These are phyloP conservation scores for Phylloboletellus chloephorus DNA, from an alignment of 1,284 basidiomycete genomes.

Conservation along the genomic window DNA sequence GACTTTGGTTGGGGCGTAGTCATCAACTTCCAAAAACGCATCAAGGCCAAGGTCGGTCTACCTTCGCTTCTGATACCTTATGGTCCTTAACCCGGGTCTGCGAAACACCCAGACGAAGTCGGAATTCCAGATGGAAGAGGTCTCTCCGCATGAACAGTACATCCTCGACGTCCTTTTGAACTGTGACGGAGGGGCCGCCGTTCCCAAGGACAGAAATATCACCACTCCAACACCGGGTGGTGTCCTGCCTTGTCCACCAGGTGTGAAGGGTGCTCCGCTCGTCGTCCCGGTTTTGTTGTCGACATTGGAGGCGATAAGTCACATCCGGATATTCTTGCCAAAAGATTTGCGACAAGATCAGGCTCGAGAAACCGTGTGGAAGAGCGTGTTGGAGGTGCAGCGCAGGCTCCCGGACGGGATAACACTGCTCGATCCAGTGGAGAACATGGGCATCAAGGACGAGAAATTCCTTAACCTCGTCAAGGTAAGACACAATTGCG, in stretches of 20 bases:
- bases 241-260: constrained; percentile 67
- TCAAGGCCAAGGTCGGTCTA: constrained; percentile 59
- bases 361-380: constrained; percentile 81
- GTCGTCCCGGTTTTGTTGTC: constrained; percentile 89
- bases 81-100: neutral
- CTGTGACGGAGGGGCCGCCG: constrained; percentile 61
- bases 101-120: constrained; percentile 20
- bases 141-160: constrained; percentile 85
- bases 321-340: constrained; percentile 83
- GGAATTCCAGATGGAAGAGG: constrained; percentile 48
- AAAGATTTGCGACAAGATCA: constrained; percentile 82
- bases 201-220: constrained; percentile 59
- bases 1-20: constrained; percentile 98
- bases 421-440: constrained; percentile 83
- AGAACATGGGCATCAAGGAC: constrained; percentile 96
- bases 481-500: constrained; percentile 48
- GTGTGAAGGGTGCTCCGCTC: constrained; percentile 75
- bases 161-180: constrained; percentile 91
- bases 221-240: constrained; percentile 58
- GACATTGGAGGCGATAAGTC: constrained; percentile 82
- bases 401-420: constrained; percentile 87
- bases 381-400: constrained; percentile 86
- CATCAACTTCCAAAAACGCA: constrained; percentile 86
- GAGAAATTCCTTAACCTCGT: constrained; percentile 86
- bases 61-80: neutral